A percentile compares a stretch with the other conserved stretches of the same genome.
Evolutionary conservation across 2,329 filamentous ascomycete species (phyloP).

Genomic region (Botrytis aclada): DNA sequence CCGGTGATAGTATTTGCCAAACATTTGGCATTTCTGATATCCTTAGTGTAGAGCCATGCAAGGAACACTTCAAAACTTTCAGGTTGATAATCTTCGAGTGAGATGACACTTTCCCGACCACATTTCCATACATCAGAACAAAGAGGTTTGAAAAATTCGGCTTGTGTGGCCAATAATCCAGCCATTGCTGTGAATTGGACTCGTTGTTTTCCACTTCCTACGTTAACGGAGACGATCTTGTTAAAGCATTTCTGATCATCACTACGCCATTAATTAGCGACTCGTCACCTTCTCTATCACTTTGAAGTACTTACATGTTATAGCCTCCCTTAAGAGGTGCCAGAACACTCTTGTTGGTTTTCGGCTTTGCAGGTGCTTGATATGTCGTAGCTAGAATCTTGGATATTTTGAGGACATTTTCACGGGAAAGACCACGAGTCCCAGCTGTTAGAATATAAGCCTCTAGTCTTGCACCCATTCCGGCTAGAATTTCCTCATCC

Average conservation of each 20-base stretch:
- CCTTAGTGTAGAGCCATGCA: not conserved
- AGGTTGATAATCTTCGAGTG: not conserved
- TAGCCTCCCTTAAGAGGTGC: not conserved
- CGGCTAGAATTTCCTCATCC: not conserved
- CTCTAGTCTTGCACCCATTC: not conserved
- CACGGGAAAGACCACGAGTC: not conserved
- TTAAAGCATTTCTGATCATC: not conserved
- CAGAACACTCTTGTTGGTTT: not conserved
- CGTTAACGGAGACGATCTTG: not conserved
- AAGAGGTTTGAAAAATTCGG: not conserved
- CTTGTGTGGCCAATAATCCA: not conserved
- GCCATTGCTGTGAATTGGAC: not conserved
- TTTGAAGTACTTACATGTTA: not conserved
- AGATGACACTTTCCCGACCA: not conserved
- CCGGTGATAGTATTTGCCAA: not conserved
- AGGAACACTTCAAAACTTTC: constrained; percentile 4
- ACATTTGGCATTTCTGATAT: not conserved
- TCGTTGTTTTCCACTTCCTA: not conserved
- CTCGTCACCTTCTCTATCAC: rapidly evolving
- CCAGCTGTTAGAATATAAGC: not conserved
- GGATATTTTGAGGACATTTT: not conserved
- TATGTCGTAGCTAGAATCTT: not conserved
- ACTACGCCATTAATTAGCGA: not conserved
- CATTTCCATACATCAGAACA: not conserved
- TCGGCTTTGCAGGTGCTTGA: not conserved